Percentiles rank a stretch among this genome's conserved stretches.
These are phyloP conservation scores for Colletotrichum sp. DNA, from an alignment of 2,329 filamentous ascomycete species.

Conservation along the genomic window DNA sequence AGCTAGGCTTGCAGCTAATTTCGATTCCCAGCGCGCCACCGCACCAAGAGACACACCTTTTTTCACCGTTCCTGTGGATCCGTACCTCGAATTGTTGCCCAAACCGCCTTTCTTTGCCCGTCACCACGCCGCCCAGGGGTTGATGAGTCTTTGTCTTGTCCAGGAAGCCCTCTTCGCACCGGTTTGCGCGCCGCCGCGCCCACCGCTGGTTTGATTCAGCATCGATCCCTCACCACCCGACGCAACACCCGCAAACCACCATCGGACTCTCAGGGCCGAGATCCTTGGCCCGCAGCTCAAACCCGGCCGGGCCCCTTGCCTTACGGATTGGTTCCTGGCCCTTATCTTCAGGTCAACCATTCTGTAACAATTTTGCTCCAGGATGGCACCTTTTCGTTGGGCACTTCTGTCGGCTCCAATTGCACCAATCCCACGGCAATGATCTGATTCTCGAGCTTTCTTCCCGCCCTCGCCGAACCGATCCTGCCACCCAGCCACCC, in stretches of 20 bases:
- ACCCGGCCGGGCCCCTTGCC: background rate
- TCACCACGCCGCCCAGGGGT: background rate
- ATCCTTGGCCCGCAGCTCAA: conserved; percentile 1
- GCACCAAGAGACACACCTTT: background rate
- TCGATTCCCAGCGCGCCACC: conserved; percentile 9
- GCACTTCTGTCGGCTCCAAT: background rate
- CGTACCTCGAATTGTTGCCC: background rate
- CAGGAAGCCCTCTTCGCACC: background rate
- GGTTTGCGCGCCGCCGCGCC: background rate
- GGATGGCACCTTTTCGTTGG: background rate
- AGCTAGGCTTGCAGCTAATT: conserved; percentile 16
- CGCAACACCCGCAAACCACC: background rate
- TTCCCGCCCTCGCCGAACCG: background rate
- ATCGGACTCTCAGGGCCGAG: background rate
- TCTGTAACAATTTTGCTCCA: background rate
- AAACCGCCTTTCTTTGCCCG: background rate
- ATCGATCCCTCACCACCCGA: background rate
- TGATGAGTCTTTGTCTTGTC: background rate
- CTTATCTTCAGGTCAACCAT: background rate
- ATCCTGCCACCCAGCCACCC: conserved; percentile 9
- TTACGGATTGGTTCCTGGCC: background rate
- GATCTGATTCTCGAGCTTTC: background rate
- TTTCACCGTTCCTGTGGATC: background rate
- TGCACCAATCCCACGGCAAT: background rate
- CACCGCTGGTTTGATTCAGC: background rate